Evolutionary conservation across 441 rosid species (phyloP), one percentile per base, ranked within the genome.

Genomic region (Erodium trifolium): DNA sequence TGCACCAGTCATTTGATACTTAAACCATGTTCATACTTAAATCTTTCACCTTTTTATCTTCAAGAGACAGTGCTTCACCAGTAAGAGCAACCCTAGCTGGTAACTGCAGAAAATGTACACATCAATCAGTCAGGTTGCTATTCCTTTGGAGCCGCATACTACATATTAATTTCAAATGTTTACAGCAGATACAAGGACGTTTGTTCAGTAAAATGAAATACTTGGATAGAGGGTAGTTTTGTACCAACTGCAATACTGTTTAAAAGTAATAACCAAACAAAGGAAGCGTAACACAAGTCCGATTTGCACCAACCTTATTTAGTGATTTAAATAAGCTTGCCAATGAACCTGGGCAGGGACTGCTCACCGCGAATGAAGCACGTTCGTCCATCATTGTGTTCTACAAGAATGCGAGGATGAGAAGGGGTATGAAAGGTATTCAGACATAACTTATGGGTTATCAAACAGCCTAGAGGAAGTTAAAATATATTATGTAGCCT

Each of bases 301-400:
- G 47, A 59, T 59, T 14, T 45, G 74, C 31, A 77, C 85, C 69
- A 73, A 91, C 96, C 98, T 81, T 89, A 69, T 84, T 82, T 70
- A 83, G 64, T 66, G 84, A 86, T 73, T 68, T 82, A 51, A 91
- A 82, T 68, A 93, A 78, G 65, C 80, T 79, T 47, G 83, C 86
- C 72, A 93, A 75, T 35, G 88, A 87, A 13, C 90, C 91, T n/a
- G 96, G 94, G 78, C 79, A 83, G 3, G 93, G 93, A 76, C 83
- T 78, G 23, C 91, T 51, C 66, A 92, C 77, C 49, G 97, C 82
- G 69, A 93, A 79, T 2, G 98, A 93, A 77, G 86, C 86, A 63
- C 96, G 89, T 69, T 89, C 96, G 80, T 93, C 98, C 59, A 93
- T 82, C 71, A 93, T 76, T 70, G 84, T 78, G 79, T 91, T 93